These are phyloP conservation scores for Ocimum tenuiflorum DNA, from an alignment of 257 asterid genomes.

Conservation along the genomic window DNA sequence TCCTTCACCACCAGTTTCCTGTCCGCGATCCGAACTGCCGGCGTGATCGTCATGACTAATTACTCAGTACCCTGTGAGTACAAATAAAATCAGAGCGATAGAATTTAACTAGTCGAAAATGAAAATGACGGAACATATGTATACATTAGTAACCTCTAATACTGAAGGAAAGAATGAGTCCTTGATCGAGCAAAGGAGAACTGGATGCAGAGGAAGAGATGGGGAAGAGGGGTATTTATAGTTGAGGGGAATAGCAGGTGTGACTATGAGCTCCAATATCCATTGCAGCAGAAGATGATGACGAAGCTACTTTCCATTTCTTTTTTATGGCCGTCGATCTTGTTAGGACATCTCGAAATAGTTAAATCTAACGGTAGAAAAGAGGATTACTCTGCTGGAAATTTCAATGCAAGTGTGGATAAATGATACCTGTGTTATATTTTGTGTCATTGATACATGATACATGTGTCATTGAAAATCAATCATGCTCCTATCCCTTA, in stretches of 20 bases:
- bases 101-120: background rate
- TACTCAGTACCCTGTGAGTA: slow-evolving; percentile 16
- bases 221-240: slow-evolving; percentile 23
- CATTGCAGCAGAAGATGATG: slow-evolving; percentile 10
- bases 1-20: slow-evolving; percentile 42
- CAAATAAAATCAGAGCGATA: background rate
- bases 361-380: slow-evolving; percentile 29
- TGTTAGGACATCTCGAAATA: background rate
- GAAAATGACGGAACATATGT: background rate
- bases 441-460: too few species aligned
- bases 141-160: slow-evolving; percentile 14
- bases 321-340: background rate
- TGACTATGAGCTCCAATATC: background rate
- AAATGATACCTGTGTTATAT: too few species aligned
- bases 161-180: background rate
- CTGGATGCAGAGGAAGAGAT: background rate
- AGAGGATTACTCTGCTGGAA: too few species aligned
- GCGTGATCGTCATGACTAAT: slow-evolving; percentile 42
- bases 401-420: too few species aligned
- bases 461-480: too few species aligned
- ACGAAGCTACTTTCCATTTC: background rate
- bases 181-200: slow-evolving; percentile 4
- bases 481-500: too few species aligned
- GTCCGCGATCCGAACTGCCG: slow-evolving; percentile 34
- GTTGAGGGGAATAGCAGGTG: background rate